Evolutionary conservation across 1,284 basidiomycete genomes (phyloP).

Genomic region (Athelia sp.): DNA sequence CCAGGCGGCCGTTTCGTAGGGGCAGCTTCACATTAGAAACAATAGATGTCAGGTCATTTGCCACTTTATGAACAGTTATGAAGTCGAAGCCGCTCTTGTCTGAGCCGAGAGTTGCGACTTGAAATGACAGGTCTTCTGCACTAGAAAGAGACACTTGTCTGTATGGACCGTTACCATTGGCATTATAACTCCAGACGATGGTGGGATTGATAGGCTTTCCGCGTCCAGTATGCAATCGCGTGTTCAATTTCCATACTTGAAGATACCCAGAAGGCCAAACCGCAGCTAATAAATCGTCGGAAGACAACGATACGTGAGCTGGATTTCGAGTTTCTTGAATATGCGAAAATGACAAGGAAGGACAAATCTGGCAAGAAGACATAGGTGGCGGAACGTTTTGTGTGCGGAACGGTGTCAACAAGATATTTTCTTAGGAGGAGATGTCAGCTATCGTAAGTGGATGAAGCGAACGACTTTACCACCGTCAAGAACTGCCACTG

Average conservation of each 20-base stretch:
- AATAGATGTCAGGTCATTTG: not conserved
- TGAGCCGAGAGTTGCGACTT: constrained; percentile 16
- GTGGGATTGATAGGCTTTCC: constrained; percentile 62
- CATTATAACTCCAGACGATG: not conserved
- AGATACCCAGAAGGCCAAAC: constrained; percentile 65
- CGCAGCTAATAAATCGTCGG: constrained; percentile 58
- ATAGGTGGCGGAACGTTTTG: constrained; percentile 97
- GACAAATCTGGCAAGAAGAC: constrained; percentile 67
- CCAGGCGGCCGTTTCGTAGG: constrained; percentile 37
- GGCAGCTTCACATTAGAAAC: constrained; percentile 20
- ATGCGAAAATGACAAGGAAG: constrained; percentile 20
- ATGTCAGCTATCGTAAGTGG: constrained; percentile 1
- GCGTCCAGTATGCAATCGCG: constrained; percentile 54
- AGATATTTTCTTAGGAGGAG: constrained; percentile 51
- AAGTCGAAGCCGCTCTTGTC: constrained; percentile 12
- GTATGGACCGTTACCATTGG: not conserved
- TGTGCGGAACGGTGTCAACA: constrained; percentile 89
- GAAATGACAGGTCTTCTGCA: not conserved
- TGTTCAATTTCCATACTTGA: constrained; percentile 68
- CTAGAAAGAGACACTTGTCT: not conserved
- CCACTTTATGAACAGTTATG: constrained; percentile 14
- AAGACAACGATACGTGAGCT: constrained; percentile 63
- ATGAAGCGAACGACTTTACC: constrained; percentile 39
- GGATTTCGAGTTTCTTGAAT: constrained; percentile 35
- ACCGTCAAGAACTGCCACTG: constrained; percentile 91